Percentiles rank a stretch among this genome's conserved stretches.
Evolutionary conservation across 1,284 basidiomycete genomes (phyloP).

Genomic region (Gymnopus androsaceus): DNA sequence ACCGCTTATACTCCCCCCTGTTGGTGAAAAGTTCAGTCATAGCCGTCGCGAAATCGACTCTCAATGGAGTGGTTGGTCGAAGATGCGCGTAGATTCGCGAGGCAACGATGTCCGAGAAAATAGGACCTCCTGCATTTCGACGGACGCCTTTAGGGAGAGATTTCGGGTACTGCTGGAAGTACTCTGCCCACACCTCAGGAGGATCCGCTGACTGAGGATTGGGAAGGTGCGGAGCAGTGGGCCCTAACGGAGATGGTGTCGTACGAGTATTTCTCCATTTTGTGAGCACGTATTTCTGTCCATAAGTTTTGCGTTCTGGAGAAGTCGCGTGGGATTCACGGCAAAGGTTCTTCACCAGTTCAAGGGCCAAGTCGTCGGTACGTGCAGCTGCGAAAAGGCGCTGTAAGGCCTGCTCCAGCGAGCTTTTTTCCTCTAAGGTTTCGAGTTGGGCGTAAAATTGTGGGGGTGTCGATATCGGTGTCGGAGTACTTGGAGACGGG

Average conservation of each 20-base stretch:
- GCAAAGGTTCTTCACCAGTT: constrained; percentile 3
- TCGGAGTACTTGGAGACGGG: too few relatives aligned
- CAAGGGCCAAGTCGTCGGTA: background rate
- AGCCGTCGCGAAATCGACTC: constrained; percentile 39
- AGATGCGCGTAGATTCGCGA: constrained; percentile 46
- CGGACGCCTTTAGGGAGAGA: constrained; percentile 50
- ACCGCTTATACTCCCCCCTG: constrained; percentile 25
- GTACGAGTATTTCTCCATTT: constrained; percentile 9
- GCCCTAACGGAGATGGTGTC: background rate
- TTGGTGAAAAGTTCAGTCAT: constrained; percentile 39
- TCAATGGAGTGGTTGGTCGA: constrained; percentile 35
- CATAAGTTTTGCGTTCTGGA: constrained; percentile 6
- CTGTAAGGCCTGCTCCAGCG: too few relatives aligned
- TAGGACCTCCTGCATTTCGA: constrained; percentile 32
- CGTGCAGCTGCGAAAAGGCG: constrained; percentile 1
- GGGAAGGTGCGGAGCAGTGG: background rate
- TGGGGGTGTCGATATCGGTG: too few relatives aligned
- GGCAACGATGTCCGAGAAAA: constrained; percentile 42
- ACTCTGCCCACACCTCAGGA: constrained; percentile 42
- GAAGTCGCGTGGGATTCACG: constrained; percentile 9
- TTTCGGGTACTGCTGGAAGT: constrained; percentile 40
- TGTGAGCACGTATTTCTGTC: constrained; percentile 8
- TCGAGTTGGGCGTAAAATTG: too few relatives aligned
- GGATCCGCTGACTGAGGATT: constrained; percentile 8
- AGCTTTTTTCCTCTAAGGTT: too few relatives aligned